Evolutionary conservation across 164 flowering plant genomes (phyloP), one percentile per base, ranked within the genome.

Genomic region (Aristolochia fimbriata): DNA sequence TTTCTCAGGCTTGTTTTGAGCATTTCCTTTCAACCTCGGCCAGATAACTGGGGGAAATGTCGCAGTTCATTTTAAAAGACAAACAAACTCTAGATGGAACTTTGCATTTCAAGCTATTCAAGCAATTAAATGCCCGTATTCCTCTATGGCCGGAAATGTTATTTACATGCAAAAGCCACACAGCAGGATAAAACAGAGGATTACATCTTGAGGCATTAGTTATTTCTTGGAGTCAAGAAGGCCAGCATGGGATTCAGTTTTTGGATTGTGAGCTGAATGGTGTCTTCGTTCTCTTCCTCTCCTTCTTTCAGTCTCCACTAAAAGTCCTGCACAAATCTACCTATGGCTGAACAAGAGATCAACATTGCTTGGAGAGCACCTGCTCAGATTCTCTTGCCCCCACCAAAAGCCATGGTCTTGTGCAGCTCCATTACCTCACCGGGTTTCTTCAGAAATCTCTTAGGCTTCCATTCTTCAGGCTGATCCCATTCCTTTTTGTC

Each of bases 371-470:
- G 95, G 57, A 81, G 78, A 54, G 96, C 59, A 12, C 99, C 99
- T 0, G 96, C 88, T 49, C 99, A 94, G 0, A 72, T 83, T 79
- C 99, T 75, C 76, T 83, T 94, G 51, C 99, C 99, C 14, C 74
- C 91, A 65, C 99, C 99, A 70, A 94, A 94, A 1, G 96, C 93
- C 96, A 88, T 87, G 23, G 97, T 91, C 86, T 79, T 88, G 82
- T 81, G 64, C 63, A 91, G 47, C 60, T 94, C 99, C 71, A 54
- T 43, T 0, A 67, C 64, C 24, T 91, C 97, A 59, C 72, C 80
- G 68, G 78, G 81, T 20, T 46, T 70, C 11, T 72, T 69, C 0
- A 87, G 73, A 73, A 91, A 87, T 51, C 99, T 84, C 76, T 88
- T 94, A 0, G 99, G 99, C 46, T 55, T 76, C 96, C 96, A 94